Percentiles rank a stretch among this genome's conserved stretches.
These are phyloP conservation scores for Lithohypha guttulata DNA, from an alignment of 2,329 filamentous ascomycete genomes.

Conservation along the genomic window DNA sequence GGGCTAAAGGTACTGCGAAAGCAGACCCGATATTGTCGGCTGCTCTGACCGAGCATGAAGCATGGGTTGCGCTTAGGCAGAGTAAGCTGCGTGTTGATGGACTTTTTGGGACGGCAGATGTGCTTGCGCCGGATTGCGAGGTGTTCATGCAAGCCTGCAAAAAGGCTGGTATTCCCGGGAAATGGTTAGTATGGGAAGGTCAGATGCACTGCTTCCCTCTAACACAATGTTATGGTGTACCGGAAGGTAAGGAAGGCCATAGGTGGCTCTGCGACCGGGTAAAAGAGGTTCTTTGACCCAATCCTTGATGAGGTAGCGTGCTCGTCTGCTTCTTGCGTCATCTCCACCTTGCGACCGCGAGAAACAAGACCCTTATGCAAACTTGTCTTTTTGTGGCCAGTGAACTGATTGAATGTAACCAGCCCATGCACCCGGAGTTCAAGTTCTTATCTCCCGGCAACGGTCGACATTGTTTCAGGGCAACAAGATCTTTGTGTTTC, in stretches of 20 bases:
- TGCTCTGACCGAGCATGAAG: slow-evolving; percentile 27
- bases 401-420: too few relatives aligned
- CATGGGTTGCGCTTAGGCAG: slow-evolving; percentile 31
- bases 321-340: too few relatives aligned
- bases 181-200: slow-evolving; percentile 49
- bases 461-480: too few relatives aligned
- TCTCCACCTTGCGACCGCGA: too few relatives aligned
- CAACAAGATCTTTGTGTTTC: too few relatives aligned
- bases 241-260: slow-evolving; percentile 37
- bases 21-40: slow-evolving; percentile 40
- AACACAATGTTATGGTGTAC: slow-evolving; percentile 40
- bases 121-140: slow-evolving; percentile 43
- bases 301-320: too few relatives aligned
- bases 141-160: slow-evolving; percentile 38
- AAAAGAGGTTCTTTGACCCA: neutral
- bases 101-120: slow-evolving; percentile 42
- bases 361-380: too few relatives aligned
- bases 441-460: too few relatives aligned
- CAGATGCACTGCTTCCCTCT: slow-evolving; percentile 53
- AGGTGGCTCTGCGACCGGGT: slow-evolving; percentile 23
- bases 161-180: slow-evolving; percentile 35
- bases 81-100: slow-evolving; percentile 41
- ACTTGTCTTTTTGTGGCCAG: too few relatives aligned
- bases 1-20: neutral
- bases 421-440: too few relatives aligned